phyloP scores from a whole-genome alignment of 805 yeast genomes.

The Starmerella davenportii region DNA sequence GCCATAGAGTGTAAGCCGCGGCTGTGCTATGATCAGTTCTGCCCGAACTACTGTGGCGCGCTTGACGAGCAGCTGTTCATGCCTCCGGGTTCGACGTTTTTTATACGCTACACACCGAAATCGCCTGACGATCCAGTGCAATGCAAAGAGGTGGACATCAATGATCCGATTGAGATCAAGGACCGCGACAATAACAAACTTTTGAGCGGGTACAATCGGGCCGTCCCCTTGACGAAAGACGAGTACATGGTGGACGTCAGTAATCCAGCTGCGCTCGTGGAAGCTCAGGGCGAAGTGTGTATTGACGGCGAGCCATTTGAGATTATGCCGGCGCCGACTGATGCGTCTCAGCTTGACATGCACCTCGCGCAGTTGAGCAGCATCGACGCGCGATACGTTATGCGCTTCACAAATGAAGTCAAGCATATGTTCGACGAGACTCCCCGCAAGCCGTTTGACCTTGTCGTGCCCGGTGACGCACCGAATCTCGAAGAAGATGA shows the following conservation, averaged over 20 bases:
- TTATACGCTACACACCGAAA: constrained; percentile 6
- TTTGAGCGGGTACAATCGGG: not conserved
- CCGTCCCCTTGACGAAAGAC: not conserved
- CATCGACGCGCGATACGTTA: constrained; percentile 9
- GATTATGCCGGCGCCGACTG: constrained; percentile 11
- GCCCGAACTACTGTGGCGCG: constrained; percentile 12
- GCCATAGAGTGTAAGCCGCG: constrained; percentile 6
- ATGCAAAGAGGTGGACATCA: not conserved
- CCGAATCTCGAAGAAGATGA: constrained; percentile 4
- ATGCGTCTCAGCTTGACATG: constrained; percentile 14
- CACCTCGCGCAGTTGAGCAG: constrained; percentile 12
- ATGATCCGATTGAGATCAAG: not conserved
- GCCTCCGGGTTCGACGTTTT: constrained; percentile 7
- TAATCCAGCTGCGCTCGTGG: not conserved
- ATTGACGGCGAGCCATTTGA: constrained; percentile 6
- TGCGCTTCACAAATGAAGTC: constrained; percentile 10
- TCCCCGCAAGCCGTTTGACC: not conserved
- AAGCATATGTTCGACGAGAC: constrained; percentile 10
- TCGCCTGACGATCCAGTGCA: not conserved
- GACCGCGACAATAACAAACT: not conserved
- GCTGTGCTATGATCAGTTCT: constrained; percentile 7
- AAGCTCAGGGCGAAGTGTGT: constrained; percentile 3
- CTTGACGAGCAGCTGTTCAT: constrained; percentile 11
- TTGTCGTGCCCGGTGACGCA: constrained; percentile 2
- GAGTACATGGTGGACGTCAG: constrained; percentile 5